A percentile compares a stretch with the other conserved stretches of the same genome.
These are phyloP conservation scores for Kodamaea kakaduensis DNA, from an alignment of 805 yeast species.

Conservation along the genomic window DNA sequence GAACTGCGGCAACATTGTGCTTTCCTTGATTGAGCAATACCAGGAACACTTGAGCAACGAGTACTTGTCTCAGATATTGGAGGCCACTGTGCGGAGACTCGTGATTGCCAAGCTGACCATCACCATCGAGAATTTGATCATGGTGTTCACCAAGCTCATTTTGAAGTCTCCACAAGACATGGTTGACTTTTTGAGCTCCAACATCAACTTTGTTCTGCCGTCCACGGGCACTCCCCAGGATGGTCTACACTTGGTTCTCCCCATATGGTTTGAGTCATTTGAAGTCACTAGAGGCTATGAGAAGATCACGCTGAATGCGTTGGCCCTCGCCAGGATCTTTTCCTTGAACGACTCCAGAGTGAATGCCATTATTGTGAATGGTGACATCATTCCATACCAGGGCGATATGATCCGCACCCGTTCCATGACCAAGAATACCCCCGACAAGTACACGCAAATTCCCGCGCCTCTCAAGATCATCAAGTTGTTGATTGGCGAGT, in stretches of 20 bases:
- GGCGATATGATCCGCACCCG: conserved; percentile 75
- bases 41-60: conserved; percentile 34
- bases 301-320: conserved; percentile 60
- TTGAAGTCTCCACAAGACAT: conserved; percentile 59
- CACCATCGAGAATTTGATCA: conserved; percentile 71
- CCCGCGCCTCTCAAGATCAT: conserved; percentile 70
- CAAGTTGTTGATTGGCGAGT: conserved; percentile 65
- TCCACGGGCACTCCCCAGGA: conserved; percentile 16
- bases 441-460: conserved; percentile 58
- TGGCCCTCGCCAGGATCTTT: conserved; percentile 68
- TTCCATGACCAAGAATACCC: conserved; percentile 70
- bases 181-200: conserved; percentile 51
- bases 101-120: conserved; percentile 62
- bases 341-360: conserved; percentile 54
- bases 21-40: conserved; percentile 53
- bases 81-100: conserved; percentile 69
- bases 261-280: conserved; percentile 81
- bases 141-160: conserved; percentile 72
- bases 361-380: conserved; percentile 57
- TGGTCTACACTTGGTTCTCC: conserved; percentile 56
- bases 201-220: conserved; percentile 29
- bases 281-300: conserved; percentile 77
- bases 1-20: conserved; percentile 66
- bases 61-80: conserved; percentile 55
- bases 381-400: conserved; percentile 64